phyloP scores from a whole-genome alignment of 345 rosid species.

The Alliaria petiolata region DNA sequence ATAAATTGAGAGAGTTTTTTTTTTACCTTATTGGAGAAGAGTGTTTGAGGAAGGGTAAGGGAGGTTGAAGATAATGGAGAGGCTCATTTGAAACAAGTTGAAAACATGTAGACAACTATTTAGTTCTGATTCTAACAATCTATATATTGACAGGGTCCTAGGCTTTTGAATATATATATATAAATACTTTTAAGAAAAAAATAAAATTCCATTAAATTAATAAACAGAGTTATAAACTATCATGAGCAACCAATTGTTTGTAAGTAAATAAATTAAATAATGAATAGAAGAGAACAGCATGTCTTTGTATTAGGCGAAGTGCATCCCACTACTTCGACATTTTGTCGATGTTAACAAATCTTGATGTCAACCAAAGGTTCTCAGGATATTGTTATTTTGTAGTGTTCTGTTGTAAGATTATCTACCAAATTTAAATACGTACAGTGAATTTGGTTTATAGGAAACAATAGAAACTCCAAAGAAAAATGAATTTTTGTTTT shows the following conservation, averaged over 20 bases:
- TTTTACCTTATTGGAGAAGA: slow-evolving; percentile 30
- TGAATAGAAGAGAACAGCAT: slow-evolving; percentile 2
- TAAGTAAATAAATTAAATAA: background rate
- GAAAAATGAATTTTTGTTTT: background rate
- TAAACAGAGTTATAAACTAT: background rate
- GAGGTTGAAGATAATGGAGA: slow-evolving; percentile 30
- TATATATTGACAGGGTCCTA: slow-evolving; percentile 25
- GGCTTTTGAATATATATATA: background rate
- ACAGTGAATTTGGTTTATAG: background rate
- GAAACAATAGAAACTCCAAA: slow-evolving; percentile 2
- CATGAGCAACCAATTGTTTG: slow-evolving; percentile 1
- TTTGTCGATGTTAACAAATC: slow-evolving; percentile 4
- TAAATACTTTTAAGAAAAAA: no score
- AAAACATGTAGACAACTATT: slow-evolving; percentile 33
- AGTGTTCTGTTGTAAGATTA: background rate
- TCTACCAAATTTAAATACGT: background rate
- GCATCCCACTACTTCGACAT: slow-evolving; percentile 32
- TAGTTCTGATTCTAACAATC: slow-evolving; percentile 22
- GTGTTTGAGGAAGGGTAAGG: slow-evolving; percentile 22
- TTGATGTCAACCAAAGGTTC: slow-evolving; percentile 28
- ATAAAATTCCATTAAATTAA: background rate
- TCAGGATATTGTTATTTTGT: slow-evolving; percentile 19
- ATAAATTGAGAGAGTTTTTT: background rate
- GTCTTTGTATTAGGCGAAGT: slow-evolving; percentile 13
- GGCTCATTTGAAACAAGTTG: slow-evolving; percentile 22